These are phyloP conservation scores for Fraxinus americana DNA, from an alignment of 257 asterid species.

Conservation along the genomic window DNA sequence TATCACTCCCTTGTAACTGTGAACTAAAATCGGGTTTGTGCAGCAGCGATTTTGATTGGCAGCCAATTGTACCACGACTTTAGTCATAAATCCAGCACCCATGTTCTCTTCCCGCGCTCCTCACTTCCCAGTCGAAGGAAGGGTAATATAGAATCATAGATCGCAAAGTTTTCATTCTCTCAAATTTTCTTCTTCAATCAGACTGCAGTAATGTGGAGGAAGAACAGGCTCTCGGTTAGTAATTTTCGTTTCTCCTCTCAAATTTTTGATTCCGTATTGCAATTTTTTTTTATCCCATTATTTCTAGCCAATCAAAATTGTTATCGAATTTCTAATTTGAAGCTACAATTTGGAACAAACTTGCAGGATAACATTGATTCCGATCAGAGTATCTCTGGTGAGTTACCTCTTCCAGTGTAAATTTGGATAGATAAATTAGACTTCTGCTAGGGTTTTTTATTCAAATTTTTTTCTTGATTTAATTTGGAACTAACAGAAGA, in stretches of 20 bases:
- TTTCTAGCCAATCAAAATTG: constrained; percentile 19
- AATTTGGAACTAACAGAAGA: constrained; percentile 43
- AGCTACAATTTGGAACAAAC: constrained; percentile 3
- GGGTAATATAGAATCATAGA: constrained; percentile 7
- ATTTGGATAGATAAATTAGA: constrained; percentile 2
- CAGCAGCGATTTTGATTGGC: no score
- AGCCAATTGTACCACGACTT: neutral
- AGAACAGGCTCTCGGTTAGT: constrained; percentile 32
- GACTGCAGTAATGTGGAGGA: constrained; percentile 44
- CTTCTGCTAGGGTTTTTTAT: constrained; percentile 9
- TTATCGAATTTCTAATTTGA: constrained; percentile 23
- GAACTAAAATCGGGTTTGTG: no score
- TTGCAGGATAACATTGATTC: constrained; percentile 51
- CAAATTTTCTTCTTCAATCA: constrained; percentile 1
- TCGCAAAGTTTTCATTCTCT: constrained; percentile 26
- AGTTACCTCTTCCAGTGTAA: neutral
- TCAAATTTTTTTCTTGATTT: constrained; percentile 3
- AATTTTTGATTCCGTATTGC: constrained; percentile 14
- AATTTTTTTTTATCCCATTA: constrained; percentile 13
- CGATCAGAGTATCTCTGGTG: constrained; percentile 84
- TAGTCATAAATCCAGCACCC: neutral
- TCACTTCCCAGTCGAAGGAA: neutral
- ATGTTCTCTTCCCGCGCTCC: neutral
- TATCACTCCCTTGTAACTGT: no score
- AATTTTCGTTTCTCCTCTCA: constrained; percentile 2